A percentile compares a stretch with the other conserved stretches of the same genome.
Evolutionary conservation across 2,329 filamentous ascomycete genomes (phyloP).

Genomic region (Coleophoma cylindrospora): DNA sequence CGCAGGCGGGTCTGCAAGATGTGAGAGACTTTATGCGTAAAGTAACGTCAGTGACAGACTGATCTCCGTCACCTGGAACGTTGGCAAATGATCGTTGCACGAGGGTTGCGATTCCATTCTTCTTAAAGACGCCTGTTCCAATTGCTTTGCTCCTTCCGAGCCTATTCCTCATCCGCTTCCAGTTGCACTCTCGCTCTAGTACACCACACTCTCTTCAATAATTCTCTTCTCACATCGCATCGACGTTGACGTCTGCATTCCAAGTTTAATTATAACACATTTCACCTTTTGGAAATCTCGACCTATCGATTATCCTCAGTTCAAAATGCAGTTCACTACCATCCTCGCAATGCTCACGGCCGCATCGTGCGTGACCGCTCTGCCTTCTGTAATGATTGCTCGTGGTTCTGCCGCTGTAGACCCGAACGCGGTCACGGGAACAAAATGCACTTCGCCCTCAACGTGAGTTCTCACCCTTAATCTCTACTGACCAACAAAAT

Average conservation of each 20-base stretch:
- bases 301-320: background rate
- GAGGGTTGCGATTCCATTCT: too few relatives aligned
- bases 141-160: too few relatives aligned
- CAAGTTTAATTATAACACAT: background rate
- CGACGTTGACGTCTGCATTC: background rate
- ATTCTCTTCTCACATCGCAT: background rate
- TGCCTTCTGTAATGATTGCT: slow-evolving; percentile 1
- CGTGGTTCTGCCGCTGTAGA: slow-evolving; percentile 20
- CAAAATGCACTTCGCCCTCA: slow-evolving; percentile 26
- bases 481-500: too few relatives aligned
- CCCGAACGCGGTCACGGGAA: slow-evolving; percentile 25
- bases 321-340: slow-evolving; percentile 12
- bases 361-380: slow-evolving; percentile 1
- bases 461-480: slow-evolving; percentile 14
- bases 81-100: background rate
- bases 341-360: slow-evolving; percentile 8
- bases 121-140: too few relatives aligned
- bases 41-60: background rate
- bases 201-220: background rate
- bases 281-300: background rate
- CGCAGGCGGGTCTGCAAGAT: too few relatives aligned
- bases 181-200: too few relatives aligned
- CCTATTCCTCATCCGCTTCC: too few relatives aligned
- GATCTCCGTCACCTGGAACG: background rate
- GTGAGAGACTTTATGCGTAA: too few relatives aligned